Percentiles rank a stretch among this genome's conserved stretches.
These are phyloP conservation scores for Dicorynia guianensis DNA, from an alignment of 306 rosid genomes.

Conservation along the genomic window DNA sequence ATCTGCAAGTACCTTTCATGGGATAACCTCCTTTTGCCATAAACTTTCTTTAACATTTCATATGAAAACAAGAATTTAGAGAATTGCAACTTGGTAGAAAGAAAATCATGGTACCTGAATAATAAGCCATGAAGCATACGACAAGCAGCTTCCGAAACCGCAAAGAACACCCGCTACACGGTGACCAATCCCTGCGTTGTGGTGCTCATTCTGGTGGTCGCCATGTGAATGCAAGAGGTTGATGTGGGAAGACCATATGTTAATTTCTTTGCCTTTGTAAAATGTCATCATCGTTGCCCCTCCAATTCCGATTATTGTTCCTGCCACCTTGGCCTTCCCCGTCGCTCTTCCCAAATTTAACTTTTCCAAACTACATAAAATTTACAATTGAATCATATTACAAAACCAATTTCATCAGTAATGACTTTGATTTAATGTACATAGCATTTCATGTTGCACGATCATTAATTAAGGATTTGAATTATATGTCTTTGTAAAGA, in stretches of 20 bases:
- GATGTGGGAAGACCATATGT: not conserved
- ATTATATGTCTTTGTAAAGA: no score
- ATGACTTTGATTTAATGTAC: no score
- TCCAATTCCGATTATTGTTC: constrained; percentile 24
- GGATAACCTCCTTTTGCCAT: no score
- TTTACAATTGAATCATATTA: not conserved
- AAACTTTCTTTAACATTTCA: no score
- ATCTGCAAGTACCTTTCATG: no score
- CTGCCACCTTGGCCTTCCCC: constrained; percentile 14
- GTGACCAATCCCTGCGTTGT: not conserved
- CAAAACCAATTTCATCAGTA: no score
- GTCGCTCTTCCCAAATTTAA: not conserved
- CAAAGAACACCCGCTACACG: not conserved
- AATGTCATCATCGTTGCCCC: constrained; percentile 27
- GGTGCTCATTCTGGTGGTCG: not conserved
- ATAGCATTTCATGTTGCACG: no score
- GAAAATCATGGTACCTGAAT: not conserved
- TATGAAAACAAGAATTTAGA: no score
- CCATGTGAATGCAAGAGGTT: not conserved
- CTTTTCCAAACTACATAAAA: constrained; percentile 3
- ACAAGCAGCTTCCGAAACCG: not conserved
- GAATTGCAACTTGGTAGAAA: no score
- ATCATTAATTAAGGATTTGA: no score
- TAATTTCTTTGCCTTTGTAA: not conserved
- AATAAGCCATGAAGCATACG: constrained; percentile 23